Conservation (phyloP, 2,329 filamentous ascomycete genomes). For the Phyllosticta citrichinensis region DNA sequence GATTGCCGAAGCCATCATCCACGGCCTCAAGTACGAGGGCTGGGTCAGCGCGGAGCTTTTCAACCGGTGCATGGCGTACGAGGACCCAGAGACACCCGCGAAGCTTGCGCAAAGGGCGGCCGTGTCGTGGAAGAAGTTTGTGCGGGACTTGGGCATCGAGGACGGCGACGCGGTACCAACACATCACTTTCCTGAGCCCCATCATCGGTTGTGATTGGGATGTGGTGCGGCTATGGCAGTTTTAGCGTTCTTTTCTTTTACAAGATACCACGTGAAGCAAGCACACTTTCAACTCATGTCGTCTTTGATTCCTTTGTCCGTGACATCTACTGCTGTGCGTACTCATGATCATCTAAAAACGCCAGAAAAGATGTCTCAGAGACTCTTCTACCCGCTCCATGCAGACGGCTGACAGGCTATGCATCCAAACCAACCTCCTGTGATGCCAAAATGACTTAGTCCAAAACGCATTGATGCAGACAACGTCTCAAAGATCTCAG, state of each 20-base stretch:
- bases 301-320: not conserved
- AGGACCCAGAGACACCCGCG: constrained; percentile 42
- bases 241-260: not conserved
- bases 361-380: too few relatives aligned
- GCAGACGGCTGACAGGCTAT: too few relatives aligned
- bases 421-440: too few relatives aligned
- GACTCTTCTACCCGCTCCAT: too few relatives aligned
- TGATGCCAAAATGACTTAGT: too few relatives aligned
- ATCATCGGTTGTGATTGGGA: not conserved
- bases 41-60: constrained; percentile 67
- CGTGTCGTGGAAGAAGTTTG: constrained; percentile 42
- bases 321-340: not conserved
- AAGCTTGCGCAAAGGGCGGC: constrained; percentile 45
- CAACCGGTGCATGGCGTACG: constrained; percentile 47
- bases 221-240: too few relatives aligned
- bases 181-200: not conserved
- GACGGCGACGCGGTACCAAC: not conserved
- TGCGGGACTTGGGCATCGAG: constrained; percentile 23
- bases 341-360: too few relatives aligned
- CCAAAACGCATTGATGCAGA: too few relatives aligned
- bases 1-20: constrained; percentile 51
- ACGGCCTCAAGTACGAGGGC: constrained; percentile 55
- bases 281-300: not conserved
- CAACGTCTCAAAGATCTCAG: too few relatives aligned
- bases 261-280: not conserved